A percentile compares a stretch with the other conserved stretches of the same genome.
Evolutionary conservation across 2,329 filamentous ascomycete genomes (phyloP).

Genomic region (Fusarium newnesense): DNA sequence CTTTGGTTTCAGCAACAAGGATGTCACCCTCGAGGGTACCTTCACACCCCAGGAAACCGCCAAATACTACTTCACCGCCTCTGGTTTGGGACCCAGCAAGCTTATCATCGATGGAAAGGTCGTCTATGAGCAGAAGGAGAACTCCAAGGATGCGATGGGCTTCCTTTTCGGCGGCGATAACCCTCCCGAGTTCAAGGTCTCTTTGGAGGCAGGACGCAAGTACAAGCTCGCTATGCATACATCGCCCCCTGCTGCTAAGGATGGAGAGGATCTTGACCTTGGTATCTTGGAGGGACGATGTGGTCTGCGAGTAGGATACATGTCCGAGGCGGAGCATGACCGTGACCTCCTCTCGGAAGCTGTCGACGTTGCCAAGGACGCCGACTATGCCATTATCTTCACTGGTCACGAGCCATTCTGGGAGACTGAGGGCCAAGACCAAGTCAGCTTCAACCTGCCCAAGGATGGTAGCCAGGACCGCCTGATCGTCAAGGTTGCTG

Average conservation of each 20-base stretch:
- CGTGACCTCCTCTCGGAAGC: constrained; percentile 58
- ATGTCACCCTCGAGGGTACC: constrained; percentile 45
- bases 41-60: constrained; percentile 46
- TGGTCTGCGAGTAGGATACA: constrained; percentile 48
- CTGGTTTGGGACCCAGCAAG: constrained; percentile 46
- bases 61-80: constrained; percentile 47
- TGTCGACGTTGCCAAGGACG: constrained; percentile 65
- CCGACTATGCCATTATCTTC: constrained; percentile 65
- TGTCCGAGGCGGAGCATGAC: constrained; percentile 48
- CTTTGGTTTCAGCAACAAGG: constrained; percentile 42
- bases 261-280: constrained; percentile 42
- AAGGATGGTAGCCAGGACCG: constrained; percentile 66
- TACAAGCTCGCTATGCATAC: constrained; percentile 48
- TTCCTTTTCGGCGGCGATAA: constrained; percentile 47
- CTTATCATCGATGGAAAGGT: constrained; percentile 47
- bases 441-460: constrained; percentile 78
- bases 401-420: constrained; percentile 67
- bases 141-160: constrained; percentile 49
- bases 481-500: constrained; percentile 66
- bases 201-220: constrained; percentile 43
- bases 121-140: constrained; percentile 47
- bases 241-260: constrained; percentile 41
- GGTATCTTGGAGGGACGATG: constrained; percentile 49
- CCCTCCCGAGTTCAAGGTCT: constrained; percentile 46
- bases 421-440: constrained; percentile 70